These are phyloP conservation scores for Claviceps citrina DNA, from an alignment of 2,329 filamentous ascomycete species.

Conservation along the genomic window DNA sequence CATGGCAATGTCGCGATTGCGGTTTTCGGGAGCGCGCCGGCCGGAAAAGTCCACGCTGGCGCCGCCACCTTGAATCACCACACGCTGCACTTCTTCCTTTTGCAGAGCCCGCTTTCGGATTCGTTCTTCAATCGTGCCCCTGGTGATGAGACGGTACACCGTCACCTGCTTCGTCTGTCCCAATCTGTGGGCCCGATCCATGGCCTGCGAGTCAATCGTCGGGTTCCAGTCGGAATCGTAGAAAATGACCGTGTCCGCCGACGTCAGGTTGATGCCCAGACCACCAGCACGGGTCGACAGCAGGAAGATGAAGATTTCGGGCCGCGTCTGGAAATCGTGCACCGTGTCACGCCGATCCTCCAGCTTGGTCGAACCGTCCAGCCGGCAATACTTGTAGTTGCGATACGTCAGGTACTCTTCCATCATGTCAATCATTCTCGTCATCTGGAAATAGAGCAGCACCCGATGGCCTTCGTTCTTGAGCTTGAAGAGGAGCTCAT, in stretches of 20 bases:
- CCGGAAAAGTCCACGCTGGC: slow-evolving; percentile 94
- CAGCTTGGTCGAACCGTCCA: slow-evolving; percentile 92
- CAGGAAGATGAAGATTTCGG: slow-evolving; percentile 93
- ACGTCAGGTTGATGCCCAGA: slow-evolving; percentile 92
- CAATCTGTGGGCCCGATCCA: slow-evolving; percentile 96
- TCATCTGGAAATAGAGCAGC: slow-evolving; percentile 99
- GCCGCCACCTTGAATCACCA: slow-evolving; percentile 86
- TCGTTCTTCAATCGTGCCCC: slow-evolving; percentile 91
- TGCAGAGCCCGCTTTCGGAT: slow-evolving; percentile 93
- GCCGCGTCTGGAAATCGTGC: slow-evolving; percentile 84
- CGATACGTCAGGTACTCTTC: slow-evolving; percentile 97
- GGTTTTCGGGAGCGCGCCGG: slow-evolving; percentile 69
- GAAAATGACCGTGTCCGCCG: slow-evolving; percentile 96
- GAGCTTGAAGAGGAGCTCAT: slow-evolving; percentile 71
- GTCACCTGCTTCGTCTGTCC: slow-evolving; percentile 93
- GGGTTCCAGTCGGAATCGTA: slow-evolving; percentile 99
- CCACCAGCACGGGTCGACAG: slow-evolving; percentile 92
- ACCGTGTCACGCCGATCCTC: slow-evolving; percentile 95
- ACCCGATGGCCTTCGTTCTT: slow-evolving; percentile 90
- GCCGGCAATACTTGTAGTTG: slow-evolving; percentile 95
- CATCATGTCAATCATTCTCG: slow-evolving; percentile 98
- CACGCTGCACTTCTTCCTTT: slow-evolving; percentile 96
- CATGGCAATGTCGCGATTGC: slow-evolving; percentile 95
- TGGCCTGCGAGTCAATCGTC: slow-evolving; percentile 94
- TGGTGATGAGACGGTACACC: slow-evolving; percentile 92